Evolutionary conservation across 805 yeast genomes (phyloP).

Genomic region (Metahyphopichia silvanorum): DNA sequence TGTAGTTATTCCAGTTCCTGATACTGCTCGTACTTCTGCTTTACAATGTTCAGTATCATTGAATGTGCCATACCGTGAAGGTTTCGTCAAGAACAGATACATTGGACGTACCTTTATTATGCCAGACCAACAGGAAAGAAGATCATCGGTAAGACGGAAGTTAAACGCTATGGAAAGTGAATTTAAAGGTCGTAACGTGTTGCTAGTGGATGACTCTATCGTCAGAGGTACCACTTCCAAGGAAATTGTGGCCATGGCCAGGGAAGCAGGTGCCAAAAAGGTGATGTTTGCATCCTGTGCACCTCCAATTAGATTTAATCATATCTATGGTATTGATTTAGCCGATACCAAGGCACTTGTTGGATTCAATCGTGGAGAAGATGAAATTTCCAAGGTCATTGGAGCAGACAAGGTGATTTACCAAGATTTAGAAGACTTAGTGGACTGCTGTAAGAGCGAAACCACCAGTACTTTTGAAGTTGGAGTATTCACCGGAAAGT

Average conservation of each 20-base stretch:
- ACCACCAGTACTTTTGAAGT: constrained; percentile 72
- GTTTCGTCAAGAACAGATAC: constrained; percentile 93
- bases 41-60: constrained; percentile 84
- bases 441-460: constrained; percentile 63
- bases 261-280: constrained; percentile 93
- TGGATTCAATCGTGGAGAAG: constrained; percentile 74
- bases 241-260: constrained; percentile 97
- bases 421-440: constrained; percentile 79
- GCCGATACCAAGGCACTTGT: constrained; percentile 94
- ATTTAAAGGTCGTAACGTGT: constrained; percentile 77
- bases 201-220: constrained; percentile 93
- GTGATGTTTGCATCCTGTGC: constrained; percentile 98
- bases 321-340: constrained; percentile 94
- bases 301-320: constrained; percentile 95
- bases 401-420: constrained; percentile 92
- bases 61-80: constrained; percentile 87
- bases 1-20: constrained; percentile 97
- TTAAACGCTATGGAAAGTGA: constrained; percentile 95
- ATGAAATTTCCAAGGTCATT: constrained; percentile 69
- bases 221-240: constrained; percentile 97
- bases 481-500: constrained; percentile 94
- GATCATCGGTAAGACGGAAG: constrained; percentile 90
- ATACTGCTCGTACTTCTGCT: constrained; percentile 95
- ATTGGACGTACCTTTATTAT: constrained; percentile 97
- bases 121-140: constrained; percentile 96